Base-by-base conservation (phyloP, 2,329 filamentous ascomycete species). In the Beauveria sp. region DNA sequence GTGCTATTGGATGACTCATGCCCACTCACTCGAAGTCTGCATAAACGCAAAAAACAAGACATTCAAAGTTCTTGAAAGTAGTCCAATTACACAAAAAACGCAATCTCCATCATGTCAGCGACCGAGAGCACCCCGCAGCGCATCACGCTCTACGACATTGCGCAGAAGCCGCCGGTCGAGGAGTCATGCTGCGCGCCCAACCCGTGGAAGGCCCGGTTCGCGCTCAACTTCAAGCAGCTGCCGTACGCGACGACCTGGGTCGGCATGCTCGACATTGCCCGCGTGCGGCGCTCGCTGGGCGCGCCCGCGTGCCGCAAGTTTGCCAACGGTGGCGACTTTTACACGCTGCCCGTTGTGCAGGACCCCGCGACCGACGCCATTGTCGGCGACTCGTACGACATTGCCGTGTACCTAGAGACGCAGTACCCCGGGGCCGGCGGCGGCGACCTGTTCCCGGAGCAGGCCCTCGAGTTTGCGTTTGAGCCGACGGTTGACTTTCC, bases 381-480 rank as follows among this genome's bases (percentile, higher is more conserved):
- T 0, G 60, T 87, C 3, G 85, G 85, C 5, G 86, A 89, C 71
- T 84, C 84, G 2, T 86, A 87, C 67, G 85, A 88, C 57, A 88
- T 88, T 63, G 86, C 85, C 7, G 70, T 79, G 28, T 82, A 86
- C 66, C 75, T 88, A 2, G 78, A 87, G 26, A 71, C 76, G 1
- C 75, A 69, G 0, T 85, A 82, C 59, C 81, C 83, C 0, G 61
- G 70, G 34, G 69, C 76, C 0, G 78, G 78, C 1, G 72, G 67
- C 1, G 76, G 77, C 0, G 69, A 76, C 51, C 73, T 87, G 2
- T 82, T 87, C 65, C 79, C 79, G 0, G 53, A 69, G 3, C 69
- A 70, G 68, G 72, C 51, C 7, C 72, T 82, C 18, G 76, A 79
- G 57, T 82, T 73, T 61, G 63, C 63, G 51, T 77, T 70, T 63